Evolutionary conservation across 768 basidiomycete species (phyloP).

Genomic region (Udeniomyces megalosporus): DNA sequence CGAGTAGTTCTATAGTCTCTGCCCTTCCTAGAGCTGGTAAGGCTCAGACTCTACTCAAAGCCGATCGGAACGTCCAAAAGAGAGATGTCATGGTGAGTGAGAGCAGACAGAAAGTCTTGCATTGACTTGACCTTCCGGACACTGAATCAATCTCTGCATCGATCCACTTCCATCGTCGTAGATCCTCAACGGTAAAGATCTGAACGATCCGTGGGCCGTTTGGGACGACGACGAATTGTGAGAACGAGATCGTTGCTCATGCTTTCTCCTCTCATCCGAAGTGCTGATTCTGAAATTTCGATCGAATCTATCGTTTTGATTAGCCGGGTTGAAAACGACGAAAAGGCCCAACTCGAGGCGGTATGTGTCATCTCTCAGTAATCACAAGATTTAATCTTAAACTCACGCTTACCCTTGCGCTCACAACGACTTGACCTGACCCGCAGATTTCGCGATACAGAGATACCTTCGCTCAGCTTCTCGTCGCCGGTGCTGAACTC

Average conservation of each 20-base stretch:
- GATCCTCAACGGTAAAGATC: neutral
- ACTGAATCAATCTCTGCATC: too few species aligned
- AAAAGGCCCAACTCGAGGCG: neutral
- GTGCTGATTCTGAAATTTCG: too few species aligned
- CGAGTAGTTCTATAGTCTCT: neutral
- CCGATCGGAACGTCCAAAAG: slow-evolving; percentile 28
- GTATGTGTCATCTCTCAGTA: neutral
- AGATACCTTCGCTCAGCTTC: slow-evolving; percentile 25
- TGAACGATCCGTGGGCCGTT: slow-evolving; percentile 18
- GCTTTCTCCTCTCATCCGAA: too few species aligned
- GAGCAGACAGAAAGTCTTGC: neutral
- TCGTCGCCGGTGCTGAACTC: slow-evolving; percentile 9
- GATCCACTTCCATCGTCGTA: too few species aligned
- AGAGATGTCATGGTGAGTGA: slow-evolving; percentile 21
- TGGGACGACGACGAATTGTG: slow-evolving; percentile 21
- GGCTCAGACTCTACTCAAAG: slow-evolving; percentile 24
- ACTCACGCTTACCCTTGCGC: neutral
- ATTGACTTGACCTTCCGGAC: neutral
- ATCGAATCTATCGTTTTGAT: neutral
- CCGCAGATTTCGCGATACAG: slow-evolving; percentile 18
- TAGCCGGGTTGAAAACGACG: neutral
- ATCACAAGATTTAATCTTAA: neutral
- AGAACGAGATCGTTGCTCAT: neutral
- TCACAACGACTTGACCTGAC: neutral
- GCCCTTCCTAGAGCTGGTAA: slow-evolving; percentile 15